phyloP scores from a whole-genome alignment of 108 stramenopile genomes.

The Cyclotella sp. region DNA sequence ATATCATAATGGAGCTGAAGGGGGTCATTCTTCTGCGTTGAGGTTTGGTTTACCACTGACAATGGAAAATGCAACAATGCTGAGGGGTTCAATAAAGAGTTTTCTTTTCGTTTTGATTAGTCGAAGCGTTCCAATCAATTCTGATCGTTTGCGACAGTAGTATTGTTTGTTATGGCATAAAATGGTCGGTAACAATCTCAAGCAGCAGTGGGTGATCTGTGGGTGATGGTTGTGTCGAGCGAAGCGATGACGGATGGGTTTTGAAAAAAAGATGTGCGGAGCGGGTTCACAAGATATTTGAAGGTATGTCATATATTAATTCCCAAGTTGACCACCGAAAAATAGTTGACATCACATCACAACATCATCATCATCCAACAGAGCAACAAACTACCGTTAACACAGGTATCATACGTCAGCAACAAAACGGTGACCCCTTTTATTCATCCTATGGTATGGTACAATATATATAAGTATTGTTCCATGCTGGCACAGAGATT shows the following conservation, averaged over 20 bases:
- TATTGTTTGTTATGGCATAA: neutral
- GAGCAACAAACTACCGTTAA: neutral
- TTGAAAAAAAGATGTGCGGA: neutral
- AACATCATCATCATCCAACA: too few species aligned
- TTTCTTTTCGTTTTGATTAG: too few species aligned
- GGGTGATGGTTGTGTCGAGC: too few species aligned
- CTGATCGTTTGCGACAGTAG: too few species aligned
- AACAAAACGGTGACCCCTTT: too few species aligned
- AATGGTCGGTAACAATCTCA: too few species aligned
- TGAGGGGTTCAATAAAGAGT: neutral
- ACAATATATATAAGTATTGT: too few species aligned
- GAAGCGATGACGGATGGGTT: neutral
- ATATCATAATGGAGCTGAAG: conserved; percentile 41
- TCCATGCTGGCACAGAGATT: too few species aligned
- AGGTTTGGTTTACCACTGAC: neutral
- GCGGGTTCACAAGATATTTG: neutral
- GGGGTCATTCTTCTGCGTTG: conserved; percentile 28
- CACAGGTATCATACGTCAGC: neutral
- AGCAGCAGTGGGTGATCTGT: too few species aligned
- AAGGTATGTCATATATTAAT: neutral
- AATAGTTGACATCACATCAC: neutral
- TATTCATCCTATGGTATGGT: too few species aligned
- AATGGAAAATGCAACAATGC: neutral
- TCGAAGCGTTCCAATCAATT: too few species aligned
- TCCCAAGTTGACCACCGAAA: neutral